Percentiles rank a stretch among this genome's conserved stretches.
phyloP scores from a whole-genome alignment of 768 basidiomycete species.

The Mycena alexandri region DNA sequence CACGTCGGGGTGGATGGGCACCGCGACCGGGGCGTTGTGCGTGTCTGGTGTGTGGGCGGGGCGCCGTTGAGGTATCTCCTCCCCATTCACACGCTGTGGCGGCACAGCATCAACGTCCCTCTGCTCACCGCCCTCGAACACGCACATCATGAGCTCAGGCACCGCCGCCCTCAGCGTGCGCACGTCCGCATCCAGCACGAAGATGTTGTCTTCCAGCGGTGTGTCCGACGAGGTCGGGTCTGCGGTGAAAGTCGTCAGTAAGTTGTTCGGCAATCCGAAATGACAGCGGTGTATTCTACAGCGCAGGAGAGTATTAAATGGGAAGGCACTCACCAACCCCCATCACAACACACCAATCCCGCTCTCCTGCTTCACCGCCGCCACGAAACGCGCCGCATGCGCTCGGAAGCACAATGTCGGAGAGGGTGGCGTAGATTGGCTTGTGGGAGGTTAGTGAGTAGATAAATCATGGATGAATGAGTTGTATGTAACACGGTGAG shows the following conservation, averaged over 20 bases:
- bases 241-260: no score
- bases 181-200: slow-evolving; percentile 73
- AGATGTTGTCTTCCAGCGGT: slow-evolving; percentile 78
- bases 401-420: slow-evolving; percentile 84
- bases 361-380: slow-evolving; percentile 71
- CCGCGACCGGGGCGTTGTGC: slow-evolving; percentile 22
- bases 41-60: slow-evolving; percentile 26
- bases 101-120: slow-evolving; percentile 15
- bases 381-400: slow-evolving; percentile 75
- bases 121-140: slow-evolving; percentile 52
- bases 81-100: not conserved
- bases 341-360: slow-evolving; percentile 54
- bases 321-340: slow-evolving; percentile 24
- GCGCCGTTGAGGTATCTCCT: slow-evolving; percentile 21
- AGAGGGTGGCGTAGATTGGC: slow-evolving; percentile 90
- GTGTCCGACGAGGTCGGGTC: slow-evolving; percentile 38
- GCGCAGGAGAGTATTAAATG: no score
- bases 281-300: no score
- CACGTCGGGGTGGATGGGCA: slow-evolving; percentile 22
- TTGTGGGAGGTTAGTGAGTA: no score
- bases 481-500: no score
- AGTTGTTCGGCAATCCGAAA: no score
- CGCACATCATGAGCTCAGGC: slow-evolving; percentile 66
- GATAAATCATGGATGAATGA: no score
- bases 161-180: slow-evolving; percentile 58